Evolutionary conservation across 129 eudicot species (phyloP).

Genomic region (Scalesia atractyloides): DNA sequence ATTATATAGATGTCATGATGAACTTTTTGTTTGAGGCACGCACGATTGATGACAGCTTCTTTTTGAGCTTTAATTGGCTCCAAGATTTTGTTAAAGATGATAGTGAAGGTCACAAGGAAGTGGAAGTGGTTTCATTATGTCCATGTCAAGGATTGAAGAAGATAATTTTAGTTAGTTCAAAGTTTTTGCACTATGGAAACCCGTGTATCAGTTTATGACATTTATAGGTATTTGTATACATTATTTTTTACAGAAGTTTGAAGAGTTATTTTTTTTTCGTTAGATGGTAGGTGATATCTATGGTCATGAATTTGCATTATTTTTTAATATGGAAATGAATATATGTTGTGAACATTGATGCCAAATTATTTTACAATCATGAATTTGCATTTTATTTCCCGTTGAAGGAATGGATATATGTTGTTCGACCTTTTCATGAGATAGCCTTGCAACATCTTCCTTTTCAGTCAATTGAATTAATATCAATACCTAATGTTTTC

Average conservation of each 20-base stretch:
- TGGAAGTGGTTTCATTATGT: too few relatives aligned
- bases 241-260: too few relatives aligned
- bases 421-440: conserved; percentile 11
- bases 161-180: too few relatives aligned
- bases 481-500: neutral
- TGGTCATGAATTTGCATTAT: too few relatives aligned
- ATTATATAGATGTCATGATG: conserved; percentile 88
- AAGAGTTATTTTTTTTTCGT: too few relatives aligned
- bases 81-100: conserved; percentile 48
- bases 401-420: neutral
- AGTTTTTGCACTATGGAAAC: too few relatives aligned
- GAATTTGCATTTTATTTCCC: neutral
- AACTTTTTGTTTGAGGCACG: conserved; percentile 61
- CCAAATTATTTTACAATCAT: neutral
- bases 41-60: conserved; percentile 28
- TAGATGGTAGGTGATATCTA: too few relatives aligned
- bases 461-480: neutral
- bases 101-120: too few relatives aligned
- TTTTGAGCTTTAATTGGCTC: conserved; percentile 75
- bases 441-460: neutral
- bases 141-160: too few relatives aligned
- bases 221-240: too few relatives aligned
- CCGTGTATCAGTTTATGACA: too few relatives aligned
- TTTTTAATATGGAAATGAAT: neutral
- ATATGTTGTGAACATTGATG: neutral